Evolutionary conservation across 495 filamentous ascomycete genomes (phyloP).

Genomic region (Aspergillus diversus): DNA sequence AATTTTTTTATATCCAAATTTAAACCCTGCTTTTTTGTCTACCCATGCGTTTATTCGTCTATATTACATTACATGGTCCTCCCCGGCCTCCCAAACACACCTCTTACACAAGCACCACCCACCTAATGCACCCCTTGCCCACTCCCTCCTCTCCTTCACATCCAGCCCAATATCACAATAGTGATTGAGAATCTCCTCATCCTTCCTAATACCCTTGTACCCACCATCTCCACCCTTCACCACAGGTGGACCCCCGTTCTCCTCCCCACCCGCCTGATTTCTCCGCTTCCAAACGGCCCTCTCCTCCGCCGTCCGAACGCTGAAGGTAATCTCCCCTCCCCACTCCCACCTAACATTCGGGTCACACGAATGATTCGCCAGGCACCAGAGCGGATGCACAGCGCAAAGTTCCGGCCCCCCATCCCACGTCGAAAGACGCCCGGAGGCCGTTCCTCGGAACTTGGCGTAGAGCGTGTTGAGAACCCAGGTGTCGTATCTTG

Average conservation of each 20-base stretch:
- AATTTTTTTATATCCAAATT: no score
- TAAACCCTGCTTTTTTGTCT: no score
- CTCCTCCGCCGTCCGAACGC: conserved; percentile 45
- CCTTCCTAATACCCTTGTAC: conserved; percentile 64
- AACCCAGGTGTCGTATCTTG: conserved; percentile 82
- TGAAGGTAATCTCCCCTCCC: conserved; percentile 79
- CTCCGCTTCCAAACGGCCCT: conserved; percentile 48
- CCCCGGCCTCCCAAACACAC: conserved; percentile 63
- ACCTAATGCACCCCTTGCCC: conserved; percentile 82
- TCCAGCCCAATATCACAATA: conserved; percentile 87
- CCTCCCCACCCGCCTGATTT: conserved; percentile 19
- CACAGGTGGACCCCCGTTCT: not conserved
- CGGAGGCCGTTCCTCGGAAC: conserved; percentile 89
- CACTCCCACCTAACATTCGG: conserved; percentile 96
- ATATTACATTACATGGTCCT: conserved; percentile 10
- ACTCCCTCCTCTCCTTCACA: conserved; percentile 82
- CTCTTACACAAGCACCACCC: conserved; percentile 82
- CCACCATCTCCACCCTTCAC: conserved; percentile 17
- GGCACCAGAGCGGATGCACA: conserved; percentile 73
- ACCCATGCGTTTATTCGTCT: no score
- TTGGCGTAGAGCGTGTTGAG: conserved; percentile 92
- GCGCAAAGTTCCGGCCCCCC: conserved; percentile 80
- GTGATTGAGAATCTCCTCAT: conserved; percentile 87
- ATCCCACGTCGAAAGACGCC: conserved; percentile 70
- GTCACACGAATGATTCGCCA: conserved; percentile 92